Evolutionary conservation across 1,284 basidiomycete genomes (phyloP), one percentile per base, ranked within the genome.

Genomic region (Leccinum subrobustum): DNA sequence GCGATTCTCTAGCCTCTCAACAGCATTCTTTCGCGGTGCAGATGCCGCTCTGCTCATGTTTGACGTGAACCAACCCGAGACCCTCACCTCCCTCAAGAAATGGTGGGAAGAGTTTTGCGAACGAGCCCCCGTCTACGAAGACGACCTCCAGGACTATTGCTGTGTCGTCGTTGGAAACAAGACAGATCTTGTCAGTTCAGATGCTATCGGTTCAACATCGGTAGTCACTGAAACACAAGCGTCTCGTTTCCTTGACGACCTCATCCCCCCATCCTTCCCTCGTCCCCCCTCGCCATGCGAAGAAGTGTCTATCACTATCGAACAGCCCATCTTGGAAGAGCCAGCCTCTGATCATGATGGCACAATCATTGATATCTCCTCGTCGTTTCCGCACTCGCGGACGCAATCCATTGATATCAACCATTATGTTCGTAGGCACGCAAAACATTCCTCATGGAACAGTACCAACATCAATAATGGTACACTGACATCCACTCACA

Each of bases 41-140:
- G 91, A 93, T 68, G 92, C 91, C 0, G 89, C 82, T 3, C 65
- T 94, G n/a, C 79, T 94, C 61, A 84, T 92, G 78, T 94, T 89
- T 71, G 89, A 93, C 67, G 86, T 89, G 44, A 89, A 86, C 65
- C 73, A 82, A 7, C 85, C 82, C 0, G 77, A 84, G 44, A 85
- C 87, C 3, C 79, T 92, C 59, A 63, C 76, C 0, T 79, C 81
- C 0, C 77, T 93, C 52, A 75, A 68, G n/a, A 85, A 83, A 61
- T 93, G 91, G 91, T 93, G 90, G 88, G 70, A 77, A 27, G 86
- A 91, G 66, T 94, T 93, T 75, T 76, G 81, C 57, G 80, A 83
- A 55, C 76, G 79, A 54, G 86, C 87, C 7, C 90, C 89, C 0
- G 76, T 93, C 50, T 73, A 76, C 4, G 87, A 90, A 50, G 86